Evolutionary conservation across 345 rosid species (phyloP), one percentile per base, ranked within the genome.

Genomic region (Populus ilicifolia): DNA sequence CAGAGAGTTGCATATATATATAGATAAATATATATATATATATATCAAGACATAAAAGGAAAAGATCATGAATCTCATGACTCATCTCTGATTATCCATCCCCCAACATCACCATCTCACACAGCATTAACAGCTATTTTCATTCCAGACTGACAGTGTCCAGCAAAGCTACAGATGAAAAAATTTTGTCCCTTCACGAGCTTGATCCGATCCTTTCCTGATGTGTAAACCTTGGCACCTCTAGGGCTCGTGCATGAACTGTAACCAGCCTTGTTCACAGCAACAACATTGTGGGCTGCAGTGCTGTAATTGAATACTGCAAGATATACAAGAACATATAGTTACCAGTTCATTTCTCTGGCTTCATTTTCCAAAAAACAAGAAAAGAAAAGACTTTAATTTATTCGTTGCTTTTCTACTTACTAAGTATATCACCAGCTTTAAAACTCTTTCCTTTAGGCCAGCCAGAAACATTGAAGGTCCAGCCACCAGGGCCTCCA

Each of bases 291-390:
- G 84, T 89, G 92, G 1, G 18, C 2, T 1, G 77, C 74, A 16
- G 90, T 87, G 75, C 27, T 76, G 68, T 90, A 90, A 73, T 81
- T 89, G 87, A 90, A 90, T n/a, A 84, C 94, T 90, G 82, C 85
- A 82, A 29, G 0, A 69, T 2, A 67, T 14, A 21, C 46, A 72
- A 20, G 12, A 36, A 59, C 54, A 46, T 30, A 38, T 30, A 30
- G 33, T 30, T 30, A 30, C 33, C 33, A 30, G 33, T 30, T 41
- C 12, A 41, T 41, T 41, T 41, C 44, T 11, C 9, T 10, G 13
- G 11, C 44, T 41, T 10, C 33, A 30, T 30, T 30, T 30, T 30
- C 33, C 33, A 30, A 3, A 30, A 30, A 30, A 30, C 33, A n/a
- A n/a, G n/a, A 30, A 2, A 30, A 2, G 3, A 30, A 30, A 30